Evolutionary conservation across 2,329 filamentous ascomycete species (phyloP), one percentile per base, ranked within the genome.

Genomic region (Xylariaceae sp.): DNA sequence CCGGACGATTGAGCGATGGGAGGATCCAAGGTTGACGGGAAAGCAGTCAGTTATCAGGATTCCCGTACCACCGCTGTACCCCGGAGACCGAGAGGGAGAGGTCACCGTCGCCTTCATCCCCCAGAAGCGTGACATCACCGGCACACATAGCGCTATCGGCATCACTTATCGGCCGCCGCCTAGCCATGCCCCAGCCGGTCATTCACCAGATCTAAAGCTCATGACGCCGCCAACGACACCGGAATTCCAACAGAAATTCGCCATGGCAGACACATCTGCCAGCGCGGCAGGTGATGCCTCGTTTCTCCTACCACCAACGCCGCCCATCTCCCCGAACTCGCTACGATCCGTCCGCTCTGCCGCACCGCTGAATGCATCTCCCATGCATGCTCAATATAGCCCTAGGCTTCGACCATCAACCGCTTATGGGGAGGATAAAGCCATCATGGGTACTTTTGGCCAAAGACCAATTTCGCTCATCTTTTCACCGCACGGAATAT

Each of bases 51-150:
- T 73, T 2, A 51, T 72, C 9, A 70, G 75, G 2, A 66, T 89
- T 9, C 70, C 76, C 1, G 72, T 90, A 4, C 79, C 81, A 2
- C 68, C 83, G 0, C 66, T 78, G 19, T 71, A 75, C 2, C 68
- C 76, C 0, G 74, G 75, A 19, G 83, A 81, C 5, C 69, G 75
- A 13, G 72, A 76, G 9, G 87, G 87, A 16, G 85, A 90, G 69
- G 76, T 89, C n/a, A 89, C 86, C 0, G 75, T 90, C n/a, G 75
- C 85, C 1, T 84, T 83, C 65, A 78, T 90, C 31, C 73, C 80
- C 0, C 81, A 84, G 48, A 83, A 80, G 62, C 69, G 75, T 44
- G 84, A 88, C 60, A 61, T 84, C 4, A 81, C 79, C 7, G 79
- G 80, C 3, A 63, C 87, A 0, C 85, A 88, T 63, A 81, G 82